Base-by-base conservation (phyloP, 495 filamentous ascomycete genomes). In the Aspergillus asperescens region DNA sequence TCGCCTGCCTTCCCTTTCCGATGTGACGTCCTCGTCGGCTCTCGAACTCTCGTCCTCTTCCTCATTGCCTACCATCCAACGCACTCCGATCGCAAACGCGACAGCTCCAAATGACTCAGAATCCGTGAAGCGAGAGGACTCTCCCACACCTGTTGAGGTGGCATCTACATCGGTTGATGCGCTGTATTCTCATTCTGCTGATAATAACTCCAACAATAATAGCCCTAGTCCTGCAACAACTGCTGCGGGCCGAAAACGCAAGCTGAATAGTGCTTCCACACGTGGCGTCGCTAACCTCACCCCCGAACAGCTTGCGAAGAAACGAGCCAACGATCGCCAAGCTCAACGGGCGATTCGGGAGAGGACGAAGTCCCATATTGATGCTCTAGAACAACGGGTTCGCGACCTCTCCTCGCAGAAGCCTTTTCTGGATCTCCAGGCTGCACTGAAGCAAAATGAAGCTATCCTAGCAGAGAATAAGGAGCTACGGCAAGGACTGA, bases 311-410 rank as follows among this genome's bases (percentile, higher is more conserved):
- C 73, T 88, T 41, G 83, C 79, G 6, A 81, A 85, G 62, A 95
- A 95, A 68, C 79, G 90, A 49, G 88, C 87, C 61, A 94, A 94
- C 67, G 90, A 95, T 63, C 81, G 90, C 34, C 87, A 91, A 68
- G 90, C 90, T 15, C 90, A 95, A 65, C 81, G 87, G 43, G 88
- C 87, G 15, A 95, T 94, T 52, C 78, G 90, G 13, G 84, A 88
- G 59, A 77, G 90, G 51, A 94, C 86, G 9, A 91, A 89, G 59
- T 75, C 81, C 48, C 85, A 90, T 60, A 93, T 94, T 55, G 87
- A 90, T 47, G 74, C 69, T 18, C 74, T 95, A 18, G 87, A 94
- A 67, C 74, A 75, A 44, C 80, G 82, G 42, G 80, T 93, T 34
- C 79, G 77, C 15, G 84, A 88, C 29, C 78, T 88, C n/a, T 77